Conservation (phyloP, 2,329 filamentous ascomycete genomes). For the Beauveria sp. region DNA sequence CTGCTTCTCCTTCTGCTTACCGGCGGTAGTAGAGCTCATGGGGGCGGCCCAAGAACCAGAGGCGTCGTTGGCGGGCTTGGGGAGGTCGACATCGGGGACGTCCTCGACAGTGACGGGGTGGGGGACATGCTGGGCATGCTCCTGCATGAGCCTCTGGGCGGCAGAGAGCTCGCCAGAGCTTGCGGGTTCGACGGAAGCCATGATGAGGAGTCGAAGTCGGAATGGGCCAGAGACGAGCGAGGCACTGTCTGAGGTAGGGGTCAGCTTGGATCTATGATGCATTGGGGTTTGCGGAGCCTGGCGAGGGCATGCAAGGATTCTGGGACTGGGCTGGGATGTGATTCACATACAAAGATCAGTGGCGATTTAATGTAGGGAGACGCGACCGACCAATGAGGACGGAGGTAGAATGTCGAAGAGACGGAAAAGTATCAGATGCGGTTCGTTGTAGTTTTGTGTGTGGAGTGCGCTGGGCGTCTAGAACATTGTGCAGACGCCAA, state of each 20-base stretch:
- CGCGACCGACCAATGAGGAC: not conserved
- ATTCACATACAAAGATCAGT: not conserved
- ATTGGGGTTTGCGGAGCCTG: not conserved
- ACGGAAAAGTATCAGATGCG: conserved; percentile 2
- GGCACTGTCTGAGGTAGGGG: not conserved
- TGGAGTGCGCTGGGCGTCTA: conserved; percentile 25
- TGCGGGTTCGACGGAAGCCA: conserved; percentile 30
- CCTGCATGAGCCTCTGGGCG: conserved; percentile 56
- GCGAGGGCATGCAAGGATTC: not conserved
- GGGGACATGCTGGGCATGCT: conserved; percentile 44
- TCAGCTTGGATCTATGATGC: not conserved
- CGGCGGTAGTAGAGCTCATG: conserved; percentile 55
- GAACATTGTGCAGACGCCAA: conserved; percentile 31
- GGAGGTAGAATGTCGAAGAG: not conserved
- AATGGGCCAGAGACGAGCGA: not conserved
- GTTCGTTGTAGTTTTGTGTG: not conserved
- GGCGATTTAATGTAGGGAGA: not conserved
- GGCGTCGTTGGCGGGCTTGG: conserved; percentile 38
- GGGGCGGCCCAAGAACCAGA: conserved; percentile 40
- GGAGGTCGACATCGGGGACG: conserved; percentile 70
- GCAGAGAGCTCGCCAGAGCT: conserved; percentile 39
- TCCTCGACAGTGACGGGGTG: conserved; percentile 71
- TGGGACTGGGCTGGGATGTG: not conserved
- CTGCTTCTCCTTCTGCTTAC: conserved; percentile 57
- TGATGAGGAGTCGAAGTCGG: conserved; percentile 22